Evolutionary conservation across 352 stramenopile genomes (phyloP), one percentile per base, ranked within the genome.

Genomic region (Blastocystis sp.): DNA sequence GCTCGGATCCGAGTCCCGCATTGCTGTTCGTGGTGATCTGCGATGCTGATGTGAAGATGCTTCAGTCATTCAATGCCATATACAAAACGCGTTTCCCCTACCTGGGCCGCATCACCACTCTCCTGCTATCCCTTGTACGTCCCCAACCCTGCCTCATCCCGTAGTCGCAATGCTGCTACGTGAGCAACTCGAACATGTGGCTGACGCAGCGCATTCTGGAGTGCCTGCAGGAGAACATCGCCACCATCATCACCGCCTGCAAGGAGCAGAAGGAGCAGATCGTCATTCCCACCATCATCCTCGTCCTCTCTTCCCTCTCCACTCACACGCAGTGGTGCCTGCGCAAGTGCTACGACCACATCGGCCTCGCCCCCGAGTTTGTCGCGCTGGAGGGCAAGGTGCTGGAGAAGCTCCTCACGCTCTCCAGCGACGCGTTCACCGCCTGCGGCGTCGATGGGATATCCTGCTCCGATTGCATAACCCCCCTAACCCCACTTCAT

Each of bases 161-260:
- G 4, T 81, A 81, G 71, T 57, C 71, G 28, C 71, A 81, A 24
- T 81, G 71, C 40, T 81, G 71, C 43, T 63, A 60, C 48, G 24
- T 81, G 6, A 81, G 71, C 45, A 45, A 81, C 48, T 81, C 71
- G 21, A 81, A 81, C 38, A 81, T 81, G 71, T 81, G 71, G 71
- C 43, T 81, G 40, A 81, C 40, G n/a, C 71, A 81, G 48, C 71
- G 52, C n/a, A 81, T 81, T 64, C 71, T 81, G 7, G 71, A 81
- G 17, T 81, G 71, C 48, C 57, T 81, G 19, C 48, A 63, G 24
- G 28, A 45, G 1, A 81, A 81, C 40, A 81, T 81, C 17, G 71
- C 40, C 24, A 19, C 10, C 1, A 66, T 81, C 38, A 81, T 81
- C 48, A 38, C 71, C 3, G 43, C 34, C 59, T 54, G 48, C n/a